Percentiles rank a stretch among this genome's conserved stretches.
Conservation (phyloP, 2,329 filamentous ascomycete genomes). For the Aspergillus viridinutans region DNA sequence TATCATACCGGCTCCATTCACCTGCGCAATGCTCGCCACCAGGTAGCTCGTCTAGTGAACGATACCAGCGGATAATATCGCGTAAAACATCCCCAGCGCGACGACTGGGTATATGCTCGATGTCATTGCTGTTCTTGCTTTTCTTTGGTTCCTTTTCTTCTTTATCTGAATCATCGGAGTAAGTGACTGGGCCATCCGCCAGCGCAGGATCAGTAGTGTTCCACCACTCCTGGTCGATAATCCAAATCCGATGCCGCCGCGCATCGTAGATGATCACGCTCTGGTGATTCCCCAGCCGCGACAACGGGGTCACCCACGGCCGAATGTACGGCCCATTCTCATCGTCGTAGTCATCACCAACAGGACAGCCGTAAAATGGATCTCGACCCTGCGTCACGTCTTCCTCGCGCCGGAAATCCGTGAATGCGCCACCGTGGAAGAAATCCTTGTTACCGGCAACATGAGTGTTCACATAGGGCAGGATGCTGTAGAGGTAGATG, state of each 20-base stretch:
- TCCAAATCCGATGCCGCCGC: slow-evolving; percentile 19
- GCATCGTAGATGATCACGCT: slow-evolving; percentile 26
- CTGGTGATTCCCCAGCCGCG: slow-evolving; percentile 20
- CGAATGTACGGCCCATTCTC: slow-evolving; percentile 23
- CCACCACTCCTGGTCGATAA: slow-evolving; percentile 9
- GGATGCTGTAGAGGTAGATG: slow-evolving; percentile 14
- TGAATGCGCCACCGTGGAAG: slow-evolving; percentile 2
- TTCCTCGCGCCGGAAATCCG: not conserved
- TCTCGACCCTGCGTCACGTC: slow-evolving; percentile 1
- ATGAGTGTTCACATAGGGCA: slow-evolving; percentile 9
- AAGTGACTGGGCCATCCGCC: not conserved
- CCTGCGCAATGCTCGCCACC: not conserved
- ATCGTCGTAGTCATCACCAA: slow-evolving; percentile 4
- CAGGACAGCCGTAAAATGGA: not conserved
- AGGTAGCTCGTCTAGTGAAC: slow-evolving; percentile 11
- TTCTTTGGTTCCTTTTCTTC: not conserved
- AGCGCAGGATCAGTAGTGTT: slow-evolving; percentile 6
- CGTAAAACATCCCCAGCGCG: slow-evolving; percentile 13
- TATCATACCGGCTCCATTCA: not conserved
- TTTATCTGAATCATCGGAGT: no score
- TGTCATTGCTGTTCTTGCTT: slow-evolving; percentile 9
- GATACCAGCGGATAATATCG: slow-evolving; percentile 14
- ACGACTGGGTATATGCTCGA: slow-evolving; percentile 10
- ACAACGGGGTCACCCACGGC: slow-evolving; percentile 28
- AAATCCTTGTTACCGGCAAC: not conserved